Evolutionary conservation across 306 rosid genomes (phyloP), one percentile per base, ranked within the genome.

Genomic region (Heteromeles arbutifolia): DNA sequence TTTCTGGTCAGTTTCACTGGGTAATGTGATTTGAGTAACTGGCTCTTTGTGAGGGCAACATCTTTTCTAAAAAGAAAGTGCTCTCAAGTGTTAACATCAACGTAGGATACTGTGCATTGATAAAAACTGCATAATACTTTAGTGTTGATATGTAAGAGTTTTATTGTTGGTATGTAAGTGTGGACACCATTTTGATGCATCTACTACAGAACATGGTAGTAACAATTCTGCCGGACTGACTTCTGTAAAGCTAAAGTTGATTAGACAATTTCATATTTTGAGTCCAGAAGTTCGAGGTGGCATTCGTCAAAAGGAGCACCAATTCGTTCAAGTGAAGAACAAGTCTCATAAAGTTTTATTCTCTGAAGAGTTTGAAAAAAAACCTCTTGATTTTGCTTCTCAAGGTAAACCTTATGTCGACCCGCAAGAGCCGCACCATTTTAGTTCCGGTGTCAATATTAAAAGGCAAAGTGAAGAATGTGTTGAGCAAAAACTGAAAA

Each of bases 251-350:
- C n/a, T n/a, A n/a, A n/a, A n/a, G 54, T 74, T 74, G 68, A 65
- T 44, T 69, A 76, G 79, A 31, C 75, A 72, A 65, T 61, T 69
- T 77, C 21, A 28, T 72, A 24, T 39, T 43, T 4, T 29, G 71
- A 50, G 61, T 71, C 21, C 34, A 6, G 69, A 65, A 78, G 82
- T 80, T 24, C 70, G 28, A 73, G 74, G 50, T 34, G 75, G 17
- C 69, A 76, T 71, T 65, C 79, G 59, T 82, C 61, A n/a, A 28
- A 43, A 25, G 21, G 75, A 70, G 72, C 72, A 29, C 39, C 81
- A 67, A 37, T 68, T 72, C 25, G 48, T 70, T 73, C 8, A 64
- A 29, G 80, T 12, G 19, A 39, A 70, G 50, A 69, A 62, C 67
- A 68, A 22, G 44, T 61, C 70, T 72, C 56, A 66, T 19, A 65